Conservation (phyloP, 805 yeast genomes). For the Zygoascus ofunaensis region DNA sequence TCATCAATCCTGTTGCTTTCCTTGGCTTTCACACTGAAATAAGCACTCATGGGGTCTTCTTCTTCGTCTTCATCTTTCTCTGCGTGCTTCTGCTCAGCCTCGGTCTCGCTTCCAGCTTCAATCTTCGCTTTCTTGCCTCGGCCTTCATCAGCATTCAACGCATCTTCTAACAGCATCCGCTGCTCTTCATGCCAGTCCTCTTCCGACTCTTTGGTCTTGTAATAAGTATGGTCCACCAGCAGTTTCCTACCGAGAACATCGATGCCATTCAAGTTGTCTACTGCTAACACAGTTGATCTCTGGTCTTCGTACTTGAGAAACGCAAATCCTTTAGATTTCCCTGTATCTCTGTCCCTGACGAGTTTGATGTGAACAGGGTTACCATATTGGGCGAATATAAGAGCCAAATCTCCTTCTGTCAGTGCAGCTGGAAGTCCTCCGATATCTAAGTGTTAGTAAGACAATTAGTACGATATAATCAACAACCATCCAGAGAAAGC, state of each 20-base stretch:
- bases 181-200: conserved; percentile 10
- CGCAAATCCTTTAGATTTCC: conserved; percentile 62
- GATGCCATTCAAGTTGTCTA: conserved; percentile 78
- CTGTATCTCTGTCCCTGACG: conserved; percentile 57
- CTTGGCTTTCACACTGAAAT: conserved; percentile 3
- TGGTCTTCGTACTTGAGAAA: conserved; percentile 77
- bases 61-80: neutral
- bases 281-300: conserved; percentile 70
- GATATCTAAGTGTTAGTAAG: conserved; percentile 31
- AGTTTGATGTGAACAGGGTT: conserved; percentile 68
- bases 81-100: conserved; percentile 1
- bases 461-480: neutral
- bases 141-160: neutral
- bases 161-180: neutral
- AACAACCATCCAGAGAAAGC: neutral
- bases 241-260: conserved; percentile 41
- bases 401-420: conserved; percentile 65
- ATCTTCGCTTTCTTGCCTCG: too few species aligned
- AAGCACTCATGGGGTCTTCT: conserved; percentile 13
- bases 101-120: too few species aligned
- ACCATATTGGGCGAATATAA: conserved; percentile 84
- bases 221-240: conserved; percentile 66
- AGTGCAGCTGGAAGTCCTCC: conserved; percentile 59
- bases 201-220: conserved; percentile 40
- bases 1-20: too few species aligned